Evolutionary conservation across 106 monocot genomes (phyloP).

Genomic region (Phalaenopsis aphrodite): DNA sequence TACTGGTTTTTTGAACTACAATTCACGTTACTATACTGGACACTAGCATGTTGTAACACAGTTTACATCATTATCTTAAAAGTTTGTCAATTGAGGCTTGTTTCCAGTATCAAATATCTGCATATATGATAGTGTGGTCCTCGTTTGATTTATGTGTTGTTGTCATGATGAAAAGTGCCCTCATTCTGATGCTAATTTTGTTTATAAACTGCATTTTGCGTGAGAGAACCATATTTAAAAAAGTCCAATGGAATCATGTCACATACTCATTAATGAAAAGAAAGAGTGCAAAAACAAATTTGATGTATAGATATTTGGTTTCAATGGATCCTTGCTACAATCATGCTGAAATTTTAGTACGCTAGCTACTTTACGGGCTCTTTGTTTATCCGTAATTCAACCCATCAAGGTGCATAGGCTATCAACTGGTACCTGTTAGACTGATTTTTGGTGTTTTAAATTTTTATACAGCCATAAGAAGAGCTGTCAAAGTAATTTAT

Average conservation of each 20-base stretch:
- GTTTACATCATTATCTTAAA: neutral
- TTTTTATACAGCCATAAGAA: neutral
- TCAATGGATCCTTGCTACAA: neutral
- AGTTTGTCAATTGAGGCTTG: neutral
- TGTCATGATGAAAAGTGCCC: neutral
- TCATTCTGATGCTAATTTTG: neutral
- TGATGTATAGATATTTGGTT: neutral
- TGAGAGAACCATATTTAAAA: neutral
- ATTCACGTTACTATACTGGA: neutral
- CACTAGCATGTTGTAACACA: neutral
- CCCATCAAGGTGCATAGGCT: neutral
- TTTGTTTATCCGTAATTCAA: neutral
- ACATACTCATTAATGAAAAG: neutral
- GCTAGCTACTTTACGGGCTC: neutral
- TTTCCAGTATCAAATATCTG: neutral
- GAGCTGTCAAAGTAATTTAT: neutral
- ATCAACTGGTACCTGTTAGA: neutral
- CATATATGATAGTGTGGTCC: neutral
- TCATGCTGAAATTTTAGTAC: neutral
- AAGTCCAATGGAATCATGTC: neutral
- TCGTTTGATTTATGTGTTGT: neutral
- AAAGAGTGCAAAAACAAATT: conserved; percentile 1
- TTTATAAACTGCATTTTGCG: neutral
- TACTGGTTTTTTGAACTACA: neutral
- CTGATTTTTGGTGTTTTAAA: neutral